Evolutionary conservation across 768 basidiomycete species (phyloP).

Genomic region (Auricularia sp.): DNA sequence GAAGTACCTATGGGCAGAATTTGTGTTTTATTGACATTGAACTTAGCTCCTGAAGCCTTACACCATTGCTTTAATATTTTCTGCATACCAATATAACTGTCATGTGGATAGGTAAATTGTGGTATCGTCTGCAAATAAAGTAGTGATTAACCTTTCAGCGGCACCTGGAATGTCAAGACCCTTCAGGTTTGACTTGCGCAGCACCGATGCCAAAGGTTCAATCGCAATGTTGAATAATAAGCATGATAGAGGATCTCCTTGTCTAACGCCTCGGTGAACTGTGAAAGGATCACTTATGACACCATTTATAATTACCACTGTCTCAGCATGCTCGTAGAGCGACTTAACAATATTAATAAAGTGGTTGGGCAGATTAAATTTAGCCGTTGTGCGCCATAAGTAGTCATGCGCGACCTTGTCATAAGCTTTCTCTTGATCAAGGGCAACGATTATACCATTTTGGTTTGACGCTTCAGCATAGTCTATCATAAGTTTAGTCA

Average conservation of each 20-base stretch:
- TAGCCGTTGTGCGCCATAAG: conserved; percentile 9
- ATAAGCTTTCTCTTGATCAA: conserved; percentile 16
- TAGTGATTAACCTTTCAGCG: conserved; percentile 5
- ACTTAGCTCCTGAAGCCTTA: conserved; percentile 28
- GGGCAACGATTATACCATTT: conserved; percentile 11
- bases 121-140: conserved; percentile 34
- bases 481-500: conserved; percentile 14
- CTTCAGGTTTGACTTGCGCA: too few relatives aligned
- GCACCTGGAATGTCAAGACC: conserved; percentile 11
- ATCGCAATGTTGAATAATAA: too few relatives aligned
- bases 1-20: conserved; percentile 21
- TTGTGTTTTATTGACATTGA: conserved; percentile 33
- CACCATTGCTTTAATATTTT: conserved; percentile 31
- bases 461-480: conserved; percentile 11
- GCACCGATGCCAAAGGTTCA: too few relatives aligned
- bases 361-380: conserved; percentile 3
- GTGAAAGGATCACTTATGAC: conserved; percentile 16
- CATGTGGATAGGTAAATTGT: conserved; percentile 24
- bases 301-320: conserved; percentile 26
- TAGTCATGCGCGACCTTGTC: conserved; percentile 14
- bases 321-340: conserved; percentile 24
- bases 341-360: conserved; percentile 18
- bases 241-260: too few relatives aligned
- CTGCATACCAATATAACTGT: conserved; percentile 19
- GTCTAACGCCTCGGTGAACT: conserved; percentile 6